Conservation (phyloP, 2,329 filamentous ascomycete species). For the Thermochaetoides dissita region DNA sequence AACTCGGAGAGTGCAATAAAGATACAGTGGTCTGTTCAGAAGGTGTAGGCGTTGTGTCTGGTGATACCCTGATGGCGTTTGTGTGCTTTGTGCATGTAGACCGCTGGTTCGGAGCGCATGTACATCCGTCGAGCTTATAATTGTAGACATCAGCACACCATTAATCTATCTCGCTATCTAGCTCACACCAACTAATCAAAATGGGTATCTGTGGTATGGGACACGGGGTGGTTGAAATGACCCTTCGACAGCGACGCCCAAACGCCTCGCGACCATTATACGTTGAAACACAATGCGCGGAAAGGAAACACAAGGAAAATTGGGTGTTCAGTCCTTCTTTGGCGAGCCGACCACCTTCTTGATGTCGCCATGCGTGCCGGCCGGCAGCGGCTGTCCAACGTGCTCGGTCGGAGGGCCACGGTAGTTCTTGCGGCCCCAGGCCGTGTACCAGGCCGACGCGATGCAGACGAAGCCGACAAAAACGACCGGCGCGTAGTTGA, state of each 20-base stretch:
- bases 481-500: slow-evolving; percentile 67
- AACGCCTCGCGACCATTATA: slow-evolving; percentile 6
- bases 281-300: slow-evolving; percentile 5
- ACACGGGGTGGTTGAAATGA: slow-evolving; percentile 3
- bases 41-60: no score
- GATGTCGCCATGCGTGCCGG: no score
- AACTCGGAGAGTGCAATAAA: slow-evolving; percentile 12
- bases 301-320: not conserved
- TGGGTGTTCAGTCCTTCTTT: slow-evolving; percentile 8
- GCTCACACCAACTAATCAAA: not conserved
- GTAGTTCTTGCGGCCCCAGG: slow-evolving; percentile 58
- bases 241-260: slow-evolving; percentile 6
- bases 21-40: slow-evolving; percentile 7
- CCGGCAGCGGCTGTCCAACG: no score
- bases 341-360: not conserved
- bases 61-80: no score
- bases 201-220: not conserved
- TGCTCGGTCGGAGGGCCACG: slow-evolving; percentile 39
- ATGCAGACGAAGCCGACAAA: slow-evolving; percentile 51
- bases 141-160: no score
- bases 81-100: no score
- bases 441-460: slow-evolving; percentile 52
- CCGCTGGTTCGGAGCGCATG: no score
- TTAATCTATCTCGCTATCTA: no score
- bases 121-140: no score